Conservation (phyloP, 306 rosid genomes). For the Carpinus viminea region DNA sequence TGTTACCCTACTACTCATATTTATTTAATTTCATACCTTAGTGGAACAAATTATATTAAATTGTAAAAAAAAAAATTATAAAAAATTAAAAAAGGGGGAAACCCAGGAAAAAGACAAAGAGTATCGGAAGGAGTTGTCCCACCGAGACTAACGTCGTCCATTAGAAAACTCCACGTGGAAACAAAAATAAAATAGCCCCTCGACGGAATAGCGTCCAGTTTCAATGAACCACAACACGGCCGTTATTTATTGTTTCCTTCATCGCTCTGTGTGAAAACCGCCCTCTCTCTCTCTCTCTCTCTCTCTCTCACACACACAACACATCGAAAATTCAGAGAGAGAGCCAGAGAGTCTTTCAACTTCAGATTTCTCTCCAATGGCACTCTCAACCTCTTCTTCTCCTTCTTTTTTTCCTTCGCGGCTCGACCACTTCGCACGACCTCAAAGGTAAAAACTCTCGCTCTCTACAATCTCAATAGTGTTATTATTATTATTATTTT, state of each 20-base stretch:
- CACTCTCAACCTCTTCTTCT: slow-evolving; percentile 48
- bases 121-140: accelerated
- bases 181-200: accelerated
- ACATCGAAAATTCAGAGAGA: not conserved
- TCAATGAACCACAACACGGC: slow-evolving; percentile 43
- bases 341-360: not conserved
- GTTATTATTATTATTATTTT: not conserved
- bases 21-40: too few species aligned
- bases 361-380: slow-evolving; percentile 45
- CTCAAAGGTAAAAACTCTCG: slow-evolving; percentile 45
- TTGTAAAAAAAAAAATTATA: too few species aligned
- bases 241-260: slow-evolving; percentile 16
- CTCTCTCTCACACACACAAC: not conserved
- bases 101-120: not conserved
- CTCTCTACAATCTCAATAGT: not conserved
- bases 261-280: not conserved
- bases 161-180: slow-evolving; percentile 34
- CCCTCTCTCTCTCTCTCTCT: too few species aligned
- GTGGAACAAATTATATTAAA: too few species aligned
- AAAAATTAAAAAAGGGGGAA: not conserved
- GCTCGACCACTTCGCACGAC: slow-evolving; percentile 33
- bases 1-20: too few species aligned
- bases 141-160: not conserved
- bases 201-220: slow-evolving; percentile 38
- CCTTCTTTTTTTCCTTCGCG: slow-evolving; percentile 42